These are phyloP conservation scores for Fusarium pininemorale DNA, from an alignment of 2,329 filamentous ascomycete genomes.

Conservation along the genomic window DNA sequence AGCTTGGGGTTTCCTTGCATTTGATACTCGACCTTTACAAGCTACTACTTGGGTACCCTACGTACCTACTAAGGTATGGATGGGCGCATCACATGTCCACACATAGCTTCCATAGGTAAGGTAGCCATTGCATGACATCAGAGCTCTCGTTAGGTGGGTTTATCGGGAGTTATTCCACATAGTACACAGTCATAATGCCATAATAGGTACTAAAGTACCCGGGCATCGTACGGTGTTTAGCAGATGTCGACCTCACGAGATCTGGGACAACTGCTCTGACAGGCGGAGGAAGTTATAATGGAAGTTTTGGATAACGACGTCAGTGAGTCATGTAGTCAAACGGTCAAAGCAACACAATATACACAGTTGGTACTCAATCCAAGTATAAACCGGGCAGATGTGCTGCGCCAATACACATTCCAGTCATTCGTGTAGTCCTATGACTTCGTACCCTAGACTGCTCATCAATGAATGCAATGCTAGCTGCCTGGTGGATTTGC, in stretches of 20 bases:
- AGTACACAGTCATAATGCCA: not conserved
- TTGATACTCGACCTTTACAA: not conserved
- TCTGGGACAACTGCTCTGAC: not conserved
- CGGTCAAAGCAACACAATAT: not conserved
- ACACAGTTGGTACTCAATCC: not conserved
- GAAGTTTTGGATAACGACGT: not conserved
- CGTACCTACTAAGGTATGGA: not conserved
- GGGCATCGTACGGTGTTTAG: not conserved
- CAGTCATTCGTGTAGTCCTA: not conserved
- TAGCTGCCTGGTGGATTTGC: not conserved
- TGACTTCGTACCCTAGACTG: not conserved
- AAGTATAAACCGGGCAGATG: not conserved
- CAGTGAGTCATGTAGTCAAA: not conserved
- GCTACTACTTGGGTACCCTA: not conserved
- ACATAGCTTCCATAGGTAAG: not conserved
- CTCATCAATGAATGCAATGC: not conserved
- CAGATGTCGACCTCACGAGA: not conserved
- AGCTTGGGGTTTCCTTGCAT: not conserved
- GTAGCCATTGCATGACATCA: constrained; percentile 11
- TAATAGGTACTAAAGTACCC: not conserved
- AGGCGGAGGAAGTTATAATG: not conserved
- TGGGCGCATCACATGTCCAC: not conserved
- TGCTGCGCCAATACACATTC: not conserved
- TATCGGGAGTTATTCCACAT: not conserved
- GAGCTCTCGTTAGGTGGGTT: not conserved